phyloP scores from a whole-genome alignment of 2,329 filamentous ascomycete species.

The Neonectria faginata region DNA sequence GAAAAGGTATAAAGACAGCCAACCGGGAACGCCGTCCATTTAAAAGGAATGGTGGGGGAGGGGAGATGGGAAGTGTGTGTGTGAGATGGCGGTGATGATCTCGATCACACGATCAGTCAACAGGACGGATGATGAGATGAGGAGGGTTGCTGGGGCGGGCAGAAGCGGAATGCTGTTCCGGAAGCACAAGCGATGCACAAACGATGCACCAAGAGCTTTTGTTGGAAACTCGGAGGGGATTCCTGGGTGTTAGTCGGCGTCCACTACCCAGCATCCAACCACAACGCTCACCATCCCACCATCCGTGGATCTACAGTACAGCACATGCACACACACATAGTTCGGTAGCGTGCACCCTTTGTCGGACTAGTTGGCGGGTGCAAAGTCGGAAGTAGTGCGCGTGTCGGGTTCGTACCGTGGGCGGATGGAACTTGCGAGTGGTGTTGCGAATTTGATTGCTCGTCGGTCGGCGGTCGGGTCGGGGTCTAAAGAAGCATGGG shows the following conservation, averaged over 20 bases:
- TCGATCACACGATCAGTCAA: conserved; percentile 26
- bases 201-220: not conserved
- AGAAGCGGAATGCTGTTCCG: not conserved
- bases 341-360: conserved; percentile 9
- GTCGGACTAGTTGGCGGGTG: conserved; percentile 11
- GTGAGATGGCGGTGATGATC: conserved; percentile 13
- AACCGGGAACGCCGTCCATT: conserved; percentile 13
- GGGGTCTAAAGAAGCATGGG: conserved; percentile 10
- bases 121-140: not conserved
- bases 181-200: conserved; percentile 14
- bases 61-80: not conserved
- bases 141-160: not conserved
- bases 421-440: not conserved
- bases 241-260: no score
- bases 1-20: not conserved
- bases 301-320: conserved; percentile 5
- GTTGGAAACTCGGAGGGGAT: not conserved
- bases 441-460: conserved; percentile 7
- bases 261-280: not conserved
- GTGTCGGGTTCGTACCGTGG: not conserved
- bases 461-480: not conserved
- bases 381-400: not conserved
- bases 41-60: conserved; percentile 2
- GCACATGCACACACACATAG: not conserved
- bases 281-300: not conserved